Conservation (phyloP, 305 asterid genomes). For the Plantago coronopus region DNA sequence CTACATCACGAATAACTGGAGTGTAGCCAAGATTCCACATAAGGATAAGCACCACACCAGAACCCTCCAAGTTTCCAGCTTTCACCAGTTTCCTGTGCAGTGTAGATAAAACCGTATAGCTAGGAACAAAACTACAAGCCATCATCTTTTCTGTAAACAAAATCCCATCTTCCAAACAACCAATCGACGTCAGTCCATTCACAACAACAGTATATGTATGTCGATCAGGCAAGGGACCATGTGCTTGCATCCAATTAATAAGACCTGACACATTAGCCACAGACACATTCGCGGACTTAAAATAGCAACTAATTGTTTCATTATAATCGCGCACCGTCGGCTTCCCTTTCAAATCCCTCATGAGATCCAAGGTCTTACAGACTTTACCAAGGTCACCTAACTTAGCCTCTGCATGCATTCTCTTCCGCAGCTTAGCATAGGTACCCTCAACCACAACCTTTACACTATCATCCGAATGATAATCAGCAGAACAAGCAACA, state of each 20-base stretch:
- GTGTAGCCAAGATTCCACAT: slow-evolving; percentile 34
- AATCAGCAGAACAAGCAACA: slow-evolving; percentile 35
- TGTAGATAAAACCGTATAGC: slow-evolving; percentile 34
- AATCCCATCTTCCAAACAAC: slow-evolving; percentile 41
- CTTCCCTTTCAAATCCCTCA: slow-evolving; percentile 42
- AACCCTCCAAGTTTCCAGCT: slow-evolving; percentile 35
- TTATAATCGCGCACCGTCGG: slow-evolving; percentile 50
- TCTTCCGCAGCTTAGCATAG: slow-evolving; percentile 37
- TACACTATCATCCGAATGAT: slow-evolving; percentile 29
- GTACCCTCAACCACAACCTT: slow-evolving; percentile 2
- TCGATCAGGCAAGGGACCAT: slow-evolving; percentile 56
- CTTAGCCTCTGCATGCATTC: slow-evolving; percentile 44
- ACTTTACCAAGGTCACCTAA: slow-evolving; percentile 44
- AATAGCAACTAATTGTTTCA: slow-evolving; percentile 41
- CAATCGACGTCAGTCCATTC: slow-evolving; percentile 42
- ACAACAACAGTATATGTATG: slow-evolving; percentile 39
- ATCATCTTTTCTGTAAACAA: slow-evolving; percentile 44
- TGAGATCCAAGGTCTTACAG: slow-evolving; percentile 32
- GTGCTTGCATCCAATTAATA: slow-evolving; percentile 42
- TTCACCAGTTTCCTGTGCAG: slow-evolving; percentile 41
- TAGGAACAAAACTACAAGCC: slow-evolving; percentile 40
- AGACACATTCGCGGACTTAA: slow-evolving; percentile 41
- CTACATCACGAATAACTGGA: slow-evolving; percentile 30
- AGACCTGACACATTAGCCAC: slow-evolving; percentile 37
- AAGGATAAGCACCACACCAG: slow-evolving; percentile 30